Percentiles rank a stretch among this genome's conserved stretches.
Conservation (phyloP, 2,329 filamentous ascomycete genomes). For the Trichoderma harzianum region DNA sequence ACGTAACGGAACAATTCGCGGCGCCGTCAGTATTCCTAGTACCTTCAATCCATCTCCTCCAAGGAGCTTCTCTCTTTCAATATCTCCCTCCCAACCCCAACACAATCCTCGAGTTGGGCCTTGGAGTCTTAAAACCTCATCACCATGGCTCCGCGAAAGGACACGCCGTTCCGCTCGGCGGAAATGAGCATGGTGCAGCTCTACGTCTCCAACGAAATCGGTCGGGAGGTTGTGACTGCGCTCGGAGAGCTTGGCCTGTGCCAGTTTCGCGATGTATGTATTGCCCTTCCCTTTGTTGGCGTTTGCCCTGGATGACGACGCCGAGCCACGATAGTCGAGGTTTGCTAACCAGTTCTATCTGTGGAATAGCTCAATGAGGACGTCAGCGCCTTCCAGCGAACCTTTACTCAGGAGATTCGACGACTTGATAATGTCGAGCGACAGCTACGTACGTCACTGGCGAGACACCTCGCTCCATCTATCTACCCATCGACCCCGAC, state of each 20-base stretch:
- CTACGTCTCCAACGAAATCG: conserved; percentile 98
- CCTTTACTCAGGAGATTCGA: conserved; percentile 96
- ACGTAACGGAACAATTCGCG: conserved; percentile 26
- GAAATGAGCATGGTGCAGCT: conserved; percentile 99
- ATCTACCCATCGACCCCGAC: conserved; percentile 10
- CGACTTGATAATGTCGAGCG: conserved; percentile 97
- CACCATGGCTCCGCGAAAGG: conserved; percentile 64
- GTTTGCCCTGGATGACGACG: background rate
- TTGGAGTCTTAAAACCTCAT: conserved; percentile 30
- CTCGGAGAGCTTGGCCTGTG: conserved; percentile 94
- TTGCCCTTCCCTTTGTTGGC: background rate
- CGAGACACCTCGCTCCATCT: conserved; percentile 24
- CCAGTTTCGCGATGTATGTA: conserved; percentile 85
- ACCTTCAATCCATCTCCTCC: background rate
- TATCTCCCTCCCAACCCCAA: conserved; percentile 23
- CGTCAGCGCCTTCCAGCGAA: conserved; percentile 90
- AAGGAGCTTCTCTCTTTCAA: background rate
- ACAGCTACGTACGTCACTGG: conserved; percentile 71
- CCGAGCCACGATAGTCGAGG: background rate
- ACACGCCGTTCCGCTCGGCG: conserved; percentile 99
- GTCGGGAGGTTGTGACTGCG: conserved; percentile 93
- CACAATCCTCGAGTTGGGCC: conserved; percentile 29
- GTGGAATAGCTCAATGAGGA: conserved; percentile 96
- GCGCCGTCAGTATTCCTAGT: conserved; percentile 19
- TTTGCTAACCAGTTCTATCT: conserved; percentile 61